These are phyloP conservation scores for Verbascum thapsus DNA, from an alignment of 257 asterid genomes.

Conservation along the genomic window DNA sequence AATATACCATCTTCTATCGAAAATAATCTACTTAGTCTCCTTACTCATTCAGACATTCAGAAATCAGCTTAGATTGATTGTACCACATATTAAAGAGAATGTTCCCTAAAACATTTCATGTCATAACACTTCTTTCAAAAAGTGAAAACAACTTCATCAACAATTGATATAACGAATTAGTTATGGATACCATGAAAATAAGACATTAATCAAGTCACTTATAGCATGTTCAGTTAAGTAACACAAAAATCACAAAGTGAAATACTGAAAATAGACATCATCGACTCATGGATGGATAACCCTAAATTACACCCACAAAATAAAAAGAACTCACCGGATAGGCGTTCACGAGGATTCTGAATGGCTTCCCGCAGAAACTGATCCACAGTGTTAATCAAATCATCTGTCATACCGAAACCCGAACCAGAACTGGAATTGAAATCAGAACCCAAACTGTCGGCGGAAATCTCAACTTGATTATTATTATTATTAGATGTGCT, in stretches of 20 bases:
- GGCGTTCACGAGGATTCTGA: conserved; percentile 98
- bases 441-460: conserved; percentile 25
- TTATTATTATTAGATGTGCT: conserved; percentile 34
- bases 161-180: neutral
- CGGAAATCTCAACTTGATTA: conserved; percentile 47
- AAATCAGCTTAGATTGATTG: neutral
- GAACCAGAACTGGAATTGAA: conserved; percentile 20
- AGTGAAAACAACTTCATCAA: neutral
- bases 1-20: too few species aligned
- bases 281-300: too few species aligned
- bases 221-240: too few species aligned
- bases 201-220: neutral
- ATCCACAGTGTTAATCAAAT: conserved; percentile 79
- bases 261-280: too few species aligned
- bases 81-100: neutral
- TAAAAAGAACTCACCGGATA: conserved; percentile 72
- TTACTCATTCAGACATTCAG: neutral
- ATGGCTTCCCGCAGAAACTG: conserved; percentile 93
- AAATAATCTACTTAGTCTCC: too few species aligned
- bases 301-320: neutral
- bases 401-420: conserved; percentile 47
- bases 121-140: neutral
- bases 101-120: too few species aligned
- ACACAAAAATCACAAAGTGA: too few species aligned
- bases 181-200: neutral